phyloP scores from a whole-genome alignment of 164 flowering plant species.

The Aristolochia californica region DNA sequence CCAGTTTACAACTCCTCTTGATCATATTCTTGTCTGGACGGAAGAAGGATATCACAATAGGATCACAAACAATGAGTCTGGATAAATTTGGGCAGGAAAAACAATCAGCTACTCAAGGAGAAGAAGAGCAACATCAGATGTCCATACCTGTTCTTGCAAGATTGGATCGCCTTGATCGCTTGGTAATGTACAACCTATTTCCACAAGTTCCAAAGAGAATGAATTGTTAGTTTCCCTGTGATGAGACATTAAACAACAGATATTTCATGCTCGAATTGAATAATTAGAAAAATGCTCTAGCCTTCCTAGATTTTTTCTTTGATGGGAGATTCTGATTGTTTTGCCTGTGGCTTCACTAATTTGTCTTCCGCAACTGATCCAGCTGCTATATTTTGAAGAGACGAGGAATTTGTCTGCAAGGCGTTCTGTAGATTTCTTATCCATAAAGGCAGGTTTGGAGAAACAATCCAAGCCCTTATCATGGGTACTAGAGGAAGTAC shows the following conservation, averaged over 20 bases:
- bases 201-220: too few species aligned
- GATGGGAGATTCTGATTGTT: not conserved
- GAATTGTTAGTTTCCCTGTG: not conserved
- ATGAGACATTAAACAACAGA: not conserved
- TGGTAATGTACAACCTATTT: constrained; percentile 21
- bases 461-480: constrained; percentile 24
- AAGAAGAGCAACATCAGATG: constrained; percentile 14
- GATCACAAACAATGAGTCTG: not conserved
- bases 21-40: not conserved
- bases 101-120: constrained; percentile 7
- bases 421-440: constrained; percentile 3
- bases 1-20: not conserved
- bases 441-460: constrained; percentile 5
- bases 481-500: constrained; percentile 42
- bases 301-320: not conserved
- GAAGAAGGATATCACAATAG: not conserved
- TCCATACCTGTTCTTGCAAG: constrained; percentile 29
- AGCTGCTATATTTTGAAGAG: constrained; percentile 40
- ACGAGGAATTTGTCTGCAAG: constrained; percentile 20
- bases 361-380: constrained; percentile 5
- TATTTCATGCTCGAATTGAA: not conserved
- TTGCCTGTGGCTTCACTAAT: not conserved
- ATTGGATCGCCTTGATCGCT: constrained; percentile 49
- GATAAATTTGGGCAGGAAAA: not conserved
- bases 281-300: not conserved